Evolutionary conservation across 2,329 filamentous ascomycete genomes (phyloP).

Genomic region (Penicillium sp.): DNA sequence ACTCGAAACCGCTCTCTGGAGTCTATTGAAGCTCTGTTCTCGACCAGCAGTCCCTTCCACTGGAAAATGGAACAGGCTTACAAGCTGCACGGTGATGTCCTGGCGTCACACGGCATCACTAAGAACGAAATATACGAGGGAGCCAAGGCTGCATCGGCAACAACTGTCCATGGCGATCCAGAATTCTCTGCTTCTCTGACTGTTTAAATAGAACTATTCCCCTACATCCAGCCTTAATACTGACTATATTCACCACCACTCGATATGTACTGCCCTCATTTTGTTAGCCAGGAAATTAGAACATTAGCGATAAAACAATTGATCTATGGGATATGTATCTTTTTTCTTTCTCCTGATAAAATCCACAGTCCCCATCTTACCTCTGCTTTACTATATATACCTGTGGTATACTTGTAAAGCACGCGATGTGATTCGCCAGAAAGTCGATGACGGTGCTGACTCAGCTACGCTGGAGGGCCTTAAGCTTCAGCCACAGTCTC

Average conservation of each 20-base stretch:
- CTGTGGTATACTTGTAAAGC: too few species aligned
- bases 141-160: neutral
- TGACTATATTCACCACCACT: neutral
- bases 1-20: slow-evolving; percentile 57
- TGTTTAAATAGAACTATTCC: neutral
- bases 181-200: neutral
- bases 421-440: neutral
- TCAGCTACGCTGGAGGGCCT: too few species aligned
- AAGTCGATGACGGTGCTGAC: slow-evolving; percentile 12
- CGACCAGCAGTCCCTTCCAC: slow-evolving; percentile 50
- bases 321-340: neutral
- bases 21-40: slow-evolving; percentile 57
- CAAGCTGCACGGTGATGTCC: slow-evolving; percentile 31
- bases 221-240: neutral
- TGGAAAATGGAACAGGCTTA: slow-evolving; percentile 53
- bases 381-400: too few species aligned
- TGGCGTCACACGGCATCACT: slow-evolving; percentile 16
- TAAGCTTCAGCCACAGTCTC: neutral
- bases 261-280: neutral
- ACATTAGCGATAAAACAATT: neutral
- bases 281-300: neutral
- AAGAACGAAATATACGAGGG: neutral
- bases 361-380: too few species aligned
- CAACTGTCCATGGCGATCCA: neutral
- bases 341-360: too few species aligned